Base-by-base conservation (phyloP, 179 eudicot genomes). In the Vitellaria paradoxa region DNA sequence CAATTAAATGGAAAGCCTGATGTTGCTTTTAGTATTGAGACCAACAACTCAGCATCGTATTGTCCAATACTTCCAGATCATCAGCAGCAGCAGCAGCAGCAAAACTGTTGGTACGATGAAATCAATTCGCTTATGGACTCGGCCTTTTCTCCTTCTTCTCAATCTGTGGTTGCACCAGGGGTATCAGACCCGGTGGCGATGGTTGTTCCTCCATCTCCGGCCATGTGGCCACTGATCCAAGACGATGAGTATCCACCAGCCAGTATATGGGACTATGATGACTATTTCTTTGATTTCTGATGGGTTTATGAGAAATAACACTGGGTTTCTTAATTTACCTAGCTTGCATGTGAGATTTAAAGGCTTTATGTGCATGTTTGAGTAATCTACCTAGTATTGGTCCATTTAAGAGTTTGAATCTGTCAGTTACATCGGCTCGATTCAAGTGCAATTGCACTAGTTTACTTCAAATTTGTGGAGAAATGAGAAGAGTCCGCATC, bases 201-300 rank as follows among this genome's bases (percentile, higher is more conserved):
- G 49, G 70, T 37, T 14, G 62, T 14, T 9, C 9, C 56, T 30
- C 74, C n/a, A 52, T 73, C 82, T 11, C 63, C 82, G 24, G 69
- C 59, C 12, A 6, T 74, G 50, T 85, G 90, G 96, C 87, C 86
- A 45, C 40, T 79, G 60, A 50, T 79, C 0, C 77, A 77, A 3
- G 84, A 85, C 21, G 89, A 85, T 37, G 90, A 89, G 76, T 89
- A 85, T 37, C 86, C 85, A 0, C 67, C 86, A 3, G 73, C 85
- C 14, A 75, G 84, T 21, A 67, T 89, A 13, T 91, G 96, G 96
- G 96, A 91, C 68, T 88, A 91, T 70, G 85, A 82, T 10, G 86
- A 90, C 68, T 89, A 91, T 23, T 89, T 83, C 70, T 80, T 82
- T 60, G 91, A 85, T 70, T 83, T 86, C 70, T 85, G 73, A 83